Percentiles rank a stretch among this genome's conserved stretches.
These are phyloP conservation scores for Ascochyta clinopodiicola DNA, from an alignment of 2,329 filamentous ascomycete species.

Conservation along the genomic window DNA sequence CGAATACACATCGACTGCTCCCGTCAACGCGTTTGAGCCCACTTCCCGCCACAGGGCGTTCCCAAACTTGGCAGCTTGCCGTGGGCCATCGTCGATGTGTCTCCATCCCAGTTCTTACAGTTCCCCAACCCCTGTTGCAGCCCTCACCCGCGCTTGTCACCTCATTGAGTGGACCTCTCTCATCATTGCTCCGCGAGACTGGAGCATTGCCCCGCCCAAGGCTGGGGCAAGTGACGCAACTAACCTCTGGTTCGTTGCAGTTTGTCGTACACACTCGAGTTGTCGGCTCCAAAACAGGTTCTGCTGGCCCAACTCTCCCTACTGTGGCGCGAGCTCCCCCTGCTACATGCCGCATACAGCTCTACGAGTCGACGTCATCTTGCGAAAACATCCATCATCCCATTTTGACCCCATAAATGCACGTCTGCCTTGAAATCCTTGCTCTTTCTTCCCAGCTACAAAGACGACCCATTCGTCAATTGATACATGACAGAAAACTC, in stretches of 20 bases:
- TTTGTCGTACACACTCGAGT: slow-evolving; percentile 35
- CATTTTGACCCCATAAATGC: slow-evolving; percentile 42
- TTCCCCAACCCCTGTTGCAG: slow-evolving; percentile 28
- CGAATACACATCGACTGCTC: not conserved
- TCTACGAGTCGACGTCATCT: slow-evolving; percentile 44
- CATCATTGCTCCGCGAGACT: slow-evolving; percentile 26
- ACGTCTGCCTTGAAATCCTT: slow-evolving; percentile 26
- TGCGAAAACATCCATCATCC: slow-evolving; percentile 24
- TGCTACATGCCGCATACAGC: slow-evolving; percentile 29
- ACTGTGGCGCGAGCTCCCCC: slow-evolving; percentile 47
- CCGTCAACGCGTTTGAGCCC: slow-evolving; percentile 15
- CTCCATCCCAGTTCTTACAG: slow-evolving; percentile 36
- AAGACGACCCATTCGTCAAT: slow-evolving; percentile 47
- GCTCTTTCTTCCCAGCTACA: slow-evolving; percentile 28
- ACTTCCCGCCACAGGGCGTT: slow-evolving; percentile 22
- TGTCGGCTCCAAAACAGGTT: slow-evolving; percentile 48
- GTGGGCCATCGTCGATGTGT: slow-evolving; percentile 42
- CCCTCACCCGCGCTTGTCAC: slow-evolving; percentile 36
- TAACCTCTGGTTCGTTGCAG: slow-evolving; percentile 30
- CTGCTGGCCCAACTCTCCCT: slow-evolving; percentile 25
- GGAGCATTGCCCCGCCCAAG: slow-evolving; percentile 44
- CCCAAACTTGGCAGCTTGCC: slow-evolving; percentile 29
- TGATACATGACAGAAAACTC: slow-evolving; percentile 58
- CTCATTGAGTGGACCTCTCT: slow-evolving; percentile 33
- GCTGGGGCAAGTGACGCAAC: slow-evolving; percentile 47